Base-by-base conservation (phyloP, 83 land plant genomes). In the Diphasiastrum complanatum region DNA sequence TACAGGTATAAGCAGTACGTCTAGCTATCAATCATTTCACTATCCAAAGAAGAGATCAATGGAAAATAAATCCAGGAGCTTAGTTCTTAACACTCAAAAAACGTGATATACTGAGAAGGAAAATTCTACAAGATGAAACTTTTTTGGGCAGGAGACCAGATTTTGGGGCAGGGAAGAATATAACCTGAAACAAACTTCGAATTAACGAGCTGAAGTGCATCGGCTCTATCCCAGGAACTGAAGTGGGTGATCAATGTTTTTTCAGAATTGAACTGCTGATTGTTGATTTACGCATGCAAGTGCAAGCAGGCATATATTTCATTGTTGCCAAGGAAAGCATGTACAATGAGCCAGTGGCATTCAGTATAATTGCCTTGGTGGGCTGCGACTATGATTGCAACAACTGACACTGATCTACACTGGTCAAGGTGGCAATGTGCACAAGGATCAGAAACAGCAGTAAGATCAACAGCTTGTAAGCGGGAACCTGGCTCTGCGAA, bases 401-500 rank as follows among this genome's bases (percentile, higher is more conserved):
- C 28, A 28, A 26, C 18, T 46, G 25, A 43, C 18, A 3, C 48
- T 61, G 22, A 26, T 61, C 4, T 61, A 61, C 64, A 61, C 64
- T 25, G 64, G 64, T 26, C 64, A 61, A 26, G 64, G 64, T 43
- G 64, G 64, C 4, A 41, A 45, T 10, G 25, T 19, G 2, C 10
- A n/a, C 2, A 48, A n/a, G n/a, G n/a, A 41, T 28, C 24, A 43
- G 22, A 61, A 45, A 18, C 64, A 11, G 33, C 38, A 5, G 24
- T 27, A 61, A 23, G 64, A 61, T 26, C 64, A 61, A 29, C 38
- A 61, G 48, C 48, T 61, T 10, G 64, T 40, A 45, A 41, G 64
- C 14, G 64, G 64, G 3, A 61, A 61, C 5, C 48, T 61, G 11
- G 64, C 64, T 24, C 28, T 61, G 64, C 14, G 30, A 12, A 24